Base-by-base conservation (phyloP, 2,329 filamentous ascomycete species). In the Hypoxylon sp. region DNA sequence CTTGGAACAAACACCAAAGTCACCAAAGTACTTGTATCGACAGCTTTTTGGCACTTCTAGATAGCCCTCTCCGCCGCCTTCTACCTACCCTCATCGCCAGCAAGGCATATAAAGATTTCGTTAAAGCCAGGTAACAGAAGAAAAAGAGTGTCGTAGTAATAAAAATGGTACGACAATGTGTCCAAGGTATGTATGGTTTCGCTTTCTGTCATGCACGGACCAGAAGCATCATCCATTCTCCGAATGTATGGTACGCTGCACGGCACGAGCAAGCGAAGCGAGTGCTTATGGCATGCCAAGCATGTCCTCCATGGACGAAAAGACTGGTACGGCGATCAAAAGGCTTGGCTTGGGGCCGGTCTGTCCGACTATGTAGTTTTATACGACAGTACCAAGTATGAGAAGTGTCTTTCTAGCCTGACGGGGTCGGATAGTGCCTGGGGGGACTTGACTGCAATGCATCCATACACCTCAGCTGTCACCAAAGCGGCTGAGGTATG, bases 201-300 rank as follows among this genome's bases (percentile, higher is more conserved):
- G 43, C 47, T 20, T 37, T 53, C 42, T 48, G 35, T 43, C 31
- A 48, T 50, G 50, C 58, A 61, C 50, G 43, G 42, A 42, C 41
- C 37, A 48, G 23, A 15, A 47, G 50, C 15, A 57, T 47, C 33
- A 26, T 31, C 55, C 35, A 40, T 42, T 26, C 48, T 45, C 35
- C 40, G 41, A 35, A 47, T 33, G 42, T 38, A 53, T 53, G 55
- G 45, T 46, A 58, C 40, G 48, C 42, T 62, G 43, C 52, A 23
- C 24, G 52, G 38, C 50, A 45, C 20, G 10, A 40, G 31, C 33
- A 56, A 55, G 37, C 55, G 54, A 61, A 33, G 33, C 48, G 27
- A 55, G 51, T 21, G 17, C 15, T 42, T 48, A 55, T 56, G 61
- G 55, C 55, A 45, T 54, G 50, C 59, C 53, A 55, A 56, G 56